A percentile compares a stretch with the other conserved stretches of the same genome.
These are phyloP conservation scores for Nemania sp. DNA, from an alignment of 2,329 filamentous ascomycete genomes.

Conservation along the genomic window DNA sequence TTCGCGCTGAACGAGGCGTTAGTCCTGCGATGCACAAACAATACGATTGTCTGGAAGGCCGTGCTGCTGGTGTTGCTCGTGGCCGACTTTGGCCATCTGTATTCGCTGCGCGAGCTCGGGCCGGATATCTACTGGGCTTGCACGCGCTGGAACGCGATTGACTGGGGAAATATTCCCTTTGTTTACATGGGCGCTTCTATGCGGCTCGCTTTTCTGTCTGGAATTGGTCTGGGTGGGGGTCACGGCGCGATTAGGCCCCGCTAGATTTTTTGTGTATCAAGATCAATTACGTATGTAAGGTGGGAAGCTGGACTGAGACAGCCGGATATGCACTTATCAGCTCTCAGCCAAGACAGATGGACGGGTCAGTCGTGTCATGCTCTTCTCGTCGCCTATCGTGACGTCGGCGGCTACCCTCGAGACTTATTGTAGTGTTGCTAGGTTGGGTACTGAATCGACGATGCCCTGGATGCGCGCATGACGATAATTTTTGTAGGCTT, in stretches of 20 bases:
- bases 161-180: slow-evolving; percentile 70
- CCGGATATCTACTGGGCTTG: slow-evolving; percentile 64
- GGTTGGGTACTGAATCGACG: background rate
- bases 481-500: too few species aligned
- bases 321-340: too few species aligned
- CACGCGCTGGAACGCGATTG: slow-evolving; percentile 66
- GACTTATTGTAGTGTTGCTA: background rate
- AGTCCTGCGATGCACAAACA: slow-evolving; percentile 69
- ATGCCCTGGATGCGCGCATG: background rate
- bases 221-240: slow-evolving; percentile 52
- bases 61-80: slow-evolving; percentile 69
- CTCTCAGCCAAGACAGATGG: background rate
- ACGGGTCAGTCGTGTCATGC: too few species aligned
- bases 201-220: slow-evolving; percentile 61
- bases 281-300: too few species aligned
- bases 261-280: slow-evolving; percentile 17
- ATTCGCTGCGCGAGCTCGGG: slow-evolving; percentile 64
- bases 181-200: slow-evolving; percentile 68
- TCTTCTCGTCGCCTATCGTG: too few species aligned
- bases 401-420: too few species aligned
- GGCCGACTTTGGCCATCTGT: slow-evolving; percentile 77
- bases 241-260: slow-evolving; percentile 8
- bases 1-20: slow-evolving; percentile 78
- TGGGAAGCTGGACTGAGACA: background rate
- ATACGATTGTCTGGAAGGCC: slow-evolving; percentile 70